phyloP scores from a whole-genome alignment of 495 filamentous ascomycete genomes.

The Penicillium angulare region DNA sequence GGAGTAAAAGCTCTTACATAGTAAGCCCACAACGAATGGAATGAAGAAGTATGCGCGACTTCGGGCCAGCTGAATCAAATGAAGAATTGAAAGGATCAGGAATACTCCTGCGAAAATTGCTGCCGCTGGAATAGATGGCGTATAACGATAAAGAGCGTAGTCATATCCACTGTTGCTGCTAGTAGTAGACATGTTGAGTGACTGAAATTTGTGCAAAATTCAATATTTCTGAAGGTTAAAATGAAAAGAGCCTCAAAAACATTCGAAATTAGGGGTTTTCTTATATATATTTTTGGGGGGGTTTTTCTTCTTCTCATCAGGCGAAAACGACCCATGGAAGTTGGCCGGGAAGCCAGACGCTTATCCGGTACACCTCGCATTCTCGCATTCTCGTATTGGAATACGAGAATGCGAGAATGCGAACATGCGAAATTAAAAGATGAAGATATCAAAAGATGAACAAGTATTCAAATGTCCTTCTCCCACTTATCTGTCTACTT shows the following conservation, averaged over 20 bases:
- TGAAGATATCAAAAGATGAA: too few relatives aligned
- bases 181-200: slow-evolving; percentile 6
- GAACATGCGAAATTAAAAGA: slow-evolving; percentile 7
- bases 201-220: neutral
- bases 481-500: too few relatives aligned
- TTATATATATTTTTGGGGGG: too few relatives aligned
- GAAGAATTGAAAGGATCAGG: slow-evolving; percentile 37
- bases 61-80: slow-evolving; percentile 28
- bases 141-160: slow-evolving; percentile 26
- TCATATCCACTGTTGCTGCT: slow-evolving; percentile 2
- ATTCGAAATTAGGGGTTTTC: too few relatives aligned
- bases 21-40: slow-evolving; percentile 25
- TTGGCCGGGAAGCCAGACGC: too few relatives aligned
- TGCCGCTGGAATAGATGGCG: slow-evolving; percentile 50
- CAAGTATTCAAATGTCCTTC: too few relatives aligned
- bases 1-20: slow-evolving; percentile 18
- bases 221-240: too few relatives aligned
- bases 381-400: too few relatives aligned
- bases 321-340: too few relatives aligned
- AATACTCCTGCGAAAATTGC: slow-evolving; percentile 52
- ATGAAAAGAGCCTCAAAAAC: too few relatives aligned
- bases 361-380: too few relatives aligned
- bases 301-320: too few relatives aligned
- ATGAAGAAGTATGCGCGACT: slow-evolving; percentile 18
- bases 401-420: slow-evolving; percentile 8